A percentile compares a stretch with the other conserved stretches of the same genome.
Conservation (phyloP, 2,329 filamentous ascomycete species). For the Colletotrichum sp. region DNA sequence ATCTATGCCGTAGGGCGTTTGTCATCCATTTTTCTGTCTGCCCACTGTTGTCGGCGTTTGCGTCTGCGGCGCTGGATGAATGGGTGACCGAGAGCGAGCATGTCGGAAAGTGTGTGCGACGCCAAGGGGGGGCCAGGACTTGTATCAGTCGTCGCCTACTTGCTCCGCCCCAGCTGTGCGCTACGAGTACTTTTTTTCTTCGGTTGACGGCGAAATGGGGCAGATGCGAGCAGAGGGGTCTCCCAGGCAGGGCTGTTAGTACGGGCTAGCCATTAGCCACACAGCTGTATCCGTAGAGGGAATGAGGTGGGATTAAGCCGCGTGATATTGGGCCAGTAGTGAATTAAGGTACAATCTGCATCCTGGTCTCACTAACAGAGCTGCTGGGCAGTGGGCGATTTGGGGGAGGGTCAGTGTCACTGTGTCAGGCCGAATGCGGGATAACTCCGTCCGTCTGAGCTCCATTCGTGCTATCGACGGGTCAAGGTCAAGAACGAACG, state of each 20-base stretch:
- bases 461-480: background rate
- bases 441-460: background rate
- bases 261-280: background rate
- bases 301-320: background rate
- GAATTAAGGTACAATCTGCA: background rate
- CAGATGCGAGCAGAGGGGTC: background rate
- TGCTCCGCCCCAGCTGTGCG: background rate
- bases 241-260: background rate
- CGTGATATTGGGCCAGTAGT: background rate
- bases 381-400: background rate
- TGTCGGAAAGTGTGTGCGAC: constrained; percentile 1
- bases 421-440: background rate
- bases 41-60: background rate
- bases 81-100: background rate
- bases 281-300: background rate
- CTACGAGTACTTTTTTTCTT: background rate
- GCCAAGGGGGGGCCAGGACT: background rate
- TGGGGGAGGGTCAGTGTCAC: background rate
- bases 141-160: background rate
- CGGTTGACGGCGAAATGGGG: background rate
- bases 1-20: background rate
- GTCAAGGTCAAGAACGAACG: background rate
- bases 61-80: background rate
- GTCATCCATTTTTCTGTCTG: background rate
- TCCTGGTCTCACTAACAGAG: background rate